Evolutionary conservation across 208 protist genomes (phyloP).

Genomic region (Trypanosoma mega): DNA sequence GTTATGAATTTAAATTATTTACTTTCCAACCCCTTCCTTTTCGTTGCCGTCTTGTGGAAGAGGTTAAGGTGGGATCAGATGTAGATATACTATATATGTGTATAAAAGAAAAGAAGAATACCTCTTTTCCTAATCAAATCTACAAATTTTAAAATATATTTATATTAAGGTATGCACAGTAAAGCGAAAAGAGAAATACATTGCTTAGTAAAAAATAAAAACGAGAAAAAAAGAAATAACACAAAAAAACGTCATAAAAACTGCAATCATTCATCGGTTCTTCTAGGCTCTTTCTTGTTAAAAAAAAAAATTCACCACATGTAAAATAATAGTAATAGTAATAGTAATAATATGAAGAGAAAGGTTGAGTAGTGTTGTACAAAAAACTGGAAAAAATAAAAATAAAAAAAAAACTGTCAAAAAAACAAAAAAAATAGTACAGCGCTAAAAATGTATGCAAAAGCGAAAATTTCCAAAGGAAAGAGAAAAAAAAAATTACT

Average conservation of each 20-base stretch:
- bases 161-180: too few species aligned
- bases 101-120: too few species aligned
- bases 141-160: too few species aligned
- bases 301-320: background rate
- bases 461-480: too few species aligned
- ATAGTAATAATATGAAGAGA: background rate
- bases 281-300: too few species aligned
- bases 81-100: too few species aligned
- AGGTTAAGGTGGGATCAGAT: too few species aligned
- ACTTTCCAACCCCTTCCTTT: background rate
- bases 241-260: conserved; percentile 1
- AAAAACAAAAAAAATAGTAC: background rate
- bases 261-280: too few species aligned
- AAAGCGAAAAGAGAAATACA: too few species aligned
- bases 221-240: background rate
- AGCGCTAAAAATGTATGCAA: background rate
- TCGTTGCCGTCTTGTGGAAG: background rate
- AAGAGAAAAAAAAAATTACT: background rate
- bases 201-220: too few species aligned
- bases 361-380: background rate
- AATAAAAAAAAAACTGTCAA: background rate
- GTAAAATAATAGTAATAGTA: conserved; percentile 6
- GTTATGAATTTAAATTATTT: background rate
- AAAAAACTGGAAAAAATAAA: background rate
- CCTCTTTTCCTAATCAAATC: too few species aligned